Conservation (phyloP, 345 rosid species). For the Sisymbrium irio region DNA sequence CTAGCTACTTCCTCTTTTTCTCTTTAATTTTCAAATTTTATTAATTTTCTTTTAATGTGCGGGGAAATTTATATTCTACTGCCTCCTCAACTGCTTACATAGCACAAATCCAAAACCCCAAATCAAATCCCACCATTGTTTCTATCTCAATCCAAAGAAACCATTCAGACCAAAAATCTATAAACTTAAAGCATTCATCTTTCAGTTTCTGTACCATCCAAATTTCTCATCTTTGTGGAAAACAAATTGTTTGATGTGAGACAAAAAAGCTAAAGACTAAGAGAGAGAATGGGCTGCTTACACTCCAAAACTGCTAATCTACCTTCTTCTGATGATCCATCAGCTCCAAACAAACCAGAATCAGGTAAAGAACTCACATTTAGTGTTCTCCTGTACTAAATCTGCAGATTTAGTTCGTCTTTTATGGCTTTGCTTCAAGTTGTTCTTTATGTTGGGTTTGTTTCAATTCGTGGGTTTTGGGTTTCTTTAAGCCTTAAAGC, state of each 20-base stretch:
- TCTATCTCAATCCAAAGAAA: constrained; percentile 23
- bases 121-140: constrained; percentile 33
- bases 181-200: not conserved
- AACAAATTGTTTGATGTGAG: constrained; percentile 26
- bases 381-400: not conserved
- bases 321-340: constrained; percentile 67
- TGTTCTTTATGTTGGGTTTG: constrained; percentile 8
- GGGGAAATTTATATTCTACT: constrained; percentile 23
- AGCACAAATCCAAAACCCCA: constrained; percentile 31
- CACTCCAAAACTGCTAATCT: constrained; percentile 81
- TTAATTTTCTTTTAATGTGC: not conserved
- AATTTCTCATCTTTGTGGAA: not conserved
- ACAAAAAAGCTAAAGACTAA: not conserved
- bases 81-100: constrained; percentile 32
- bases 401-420: constrained; percentile 18
- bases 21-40: constrained; percentile 13
- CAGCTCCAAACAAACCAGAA: constrained; percentile 55
- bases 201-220: constrained; percentile 1
- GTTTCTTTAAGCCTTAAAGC: constrained; percentile 4
- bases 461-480: constrained; percentile 17
- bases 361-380: constrained; percentile 43
- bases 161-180: not conserved
- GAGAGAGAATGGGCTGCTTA: constrained; percentile 74
- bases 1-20: constrained; percentile 21
- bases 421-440: not conserved